Base-by-base conservation (phyloP, 352 stramenopile species). In the Globisporangium rhizosaccharum region DNA sequence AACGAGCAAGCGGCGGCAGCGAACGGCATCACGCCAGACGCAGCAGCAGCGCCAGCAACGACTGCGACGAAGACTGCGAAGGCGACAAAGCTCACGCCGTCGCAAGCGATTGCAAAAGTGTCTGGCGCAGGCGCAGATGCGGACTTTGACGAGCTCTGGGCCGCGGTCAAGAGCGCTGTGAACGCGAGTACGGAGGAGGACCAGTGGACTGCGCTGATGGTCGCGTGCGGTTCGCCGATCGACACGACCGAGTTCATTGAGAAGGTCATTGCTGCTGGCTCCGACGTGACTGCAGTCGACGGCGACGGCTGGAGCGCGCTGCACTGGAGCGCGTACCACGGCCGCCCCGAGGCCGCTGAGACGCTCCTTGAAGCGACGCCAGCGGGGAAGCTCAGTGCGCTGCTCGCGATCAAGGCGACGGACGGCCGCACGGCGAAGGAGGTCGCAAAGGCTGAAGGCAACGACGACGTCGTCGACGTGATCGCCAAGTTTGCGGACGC, bases 291-390 rank as follows among this genome's bases (percentile, higher is more conserved):
- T n/a, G 76, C 73, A 18, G 75, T 76, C 57, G 82, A 92, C 52
- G 80, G 76, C 45, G 82, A 92, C 30, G 82, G 82, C 23, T 92
- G 82, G 82, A 88, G 78, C n/a, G 82, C 82, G 56, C 55, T 92
- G 67, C 82, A 92, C 71, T 92, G 82, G 82, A 87, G 79, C 63
- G 82, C 82, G 26, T 92, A 89, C 72, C 82, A 92, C 58, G 82
- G 76, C 53, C 79, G 82, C 57, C 82, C 82, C 5, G 82, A 92
- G 62, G 76, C 82, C 30, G 80, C 82, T 4, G 74, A 89, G 61
- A 71, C 77, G 26, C 68, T 92, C 28, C 62, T 92, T 2, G 70
- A 73, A 14, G 65, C 45, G 26, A 68, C 73, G 28, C 70, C 68
- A 41, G 51, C 53, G 25, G 45, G 52, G 12, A 71, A 80, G 59